Evolutionary conservation across 2,329 filamentous ascomycete species (phyloP), one percentile per base, ranked within the genome.

Genomic region (Microcera coccophila): DNA sequence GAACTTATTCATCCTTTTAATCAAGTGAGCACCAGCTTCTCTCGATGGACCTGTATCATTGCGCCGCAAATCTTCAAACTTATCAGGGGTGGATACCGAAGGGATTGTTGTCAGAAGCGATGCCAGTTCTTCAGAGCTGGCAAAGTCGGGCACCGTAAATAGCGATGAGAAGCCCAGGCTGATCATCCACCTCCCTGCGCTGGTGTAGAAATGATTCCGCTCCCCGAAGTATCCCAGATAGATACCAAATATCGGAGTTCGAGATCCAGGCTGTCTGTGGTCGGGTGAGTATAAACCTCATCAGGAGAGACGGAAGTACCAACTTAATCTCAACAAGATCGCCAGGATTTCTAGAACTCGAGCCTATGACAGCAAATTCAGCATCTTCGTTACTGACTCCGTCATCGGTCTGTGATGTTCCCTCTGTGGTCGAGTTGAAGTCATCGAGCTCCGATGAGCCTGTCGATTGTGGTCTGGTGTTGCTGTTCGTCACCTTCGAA

Each of bases 131-230:
- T 57, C 59, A 3, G 53, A 44, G 2, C 57, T 53, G 28, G 65
- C 69, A 48, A 80, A 81, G 2, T 64, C 61, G 7, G 68, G 66
- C 36, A 80, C 66, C 4, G 72, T 66, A 53, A 82, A 82, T 26
- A 73, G 60, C 1, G 74, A 66, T 33, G 61, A 65, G 21, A 75
- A 60, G 14, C 63, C 63, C 28, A 68, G 43, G 39, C 66, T 68
- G 8, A 68, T 68, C 14, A 72, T 54, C 57, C 78, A 73, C 64
- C 71, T 72, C 48, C 77, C 78, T 14, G 68, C 72, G 49, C 59
- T 68, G 21, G 73, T 71, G 57, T 79, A 80, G 56, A 74, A 79
- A 56, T 80, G 75, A 50, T 78, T 66, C 32, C 71, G 64, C 15
- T 70, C 70, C 29, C 73, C 69, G 49, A 75, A 69, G 40, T 63